Percentiles rank a stretch among this genome's conserved stretches.
Conservation (phyloP, 1,284 basidiomycete species). For the Lentinus polychrous region DNA sequence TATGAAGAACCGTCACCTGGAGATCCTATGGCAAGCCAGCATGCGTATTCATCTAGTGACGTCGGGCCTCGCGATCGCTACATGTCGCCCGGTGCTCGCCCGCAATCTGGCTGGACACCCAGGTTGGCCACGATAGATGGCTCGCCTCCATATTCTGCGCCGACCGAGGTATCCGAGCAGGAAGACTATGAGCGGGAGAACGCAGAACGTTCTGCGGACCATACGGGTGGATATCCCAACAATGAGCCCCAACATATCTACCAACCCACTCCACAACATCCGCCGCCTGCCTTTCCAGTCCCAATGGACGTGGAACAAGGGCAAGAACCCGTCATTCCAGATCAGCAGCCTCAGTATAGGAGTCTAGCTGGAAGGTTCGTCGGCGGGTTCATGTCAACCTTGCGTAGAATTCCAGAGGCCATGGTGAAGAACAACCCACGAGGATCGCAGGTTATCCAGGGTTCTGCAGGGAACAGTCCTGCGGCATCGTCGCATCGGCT, state of each 20-base stretch:
- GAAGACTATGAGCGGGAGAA: not conserved
- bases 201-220: not conserved
- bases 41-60: too few relatives aligned
- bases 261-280: not conserved
- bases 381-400: slow-evolving; percentile 4
- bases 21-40: too few relatives aligned
- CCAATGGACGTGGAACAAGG: not conserved
- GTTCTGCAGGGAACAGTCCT: not conserved
- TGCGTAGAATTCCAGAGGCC: slow-evolving; percentile 1
- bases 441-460: not conserved
- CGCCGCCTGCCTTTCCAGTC: not conserved
- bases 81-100: too few relatives aligned
- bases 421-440: slow-evolving; percentile 8
- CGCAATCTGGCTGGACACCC: slow-evolving; percentile 4
- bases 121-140: slow-evolving; percentile 4
- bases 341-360: too few relatives aligned
- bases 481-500: not conserved
- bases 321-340: not conserved
- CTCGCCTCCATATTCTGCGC: not conserved
- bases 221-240: not conserved
- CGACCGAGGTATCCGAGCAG: not conserved
- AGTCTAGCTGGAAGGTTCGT: slow-evolving; percentile 5
- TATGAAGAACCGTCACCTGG: too few relatives aligned
- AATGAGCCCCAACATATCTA: not conserved
- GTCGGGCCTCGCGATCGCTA: too few relatives aligned